These are phyloP conservation scores for Mikania micrantha DNA, from an alignment of 129 eudicot genomes.

Conservation along the genomic window DNA sequence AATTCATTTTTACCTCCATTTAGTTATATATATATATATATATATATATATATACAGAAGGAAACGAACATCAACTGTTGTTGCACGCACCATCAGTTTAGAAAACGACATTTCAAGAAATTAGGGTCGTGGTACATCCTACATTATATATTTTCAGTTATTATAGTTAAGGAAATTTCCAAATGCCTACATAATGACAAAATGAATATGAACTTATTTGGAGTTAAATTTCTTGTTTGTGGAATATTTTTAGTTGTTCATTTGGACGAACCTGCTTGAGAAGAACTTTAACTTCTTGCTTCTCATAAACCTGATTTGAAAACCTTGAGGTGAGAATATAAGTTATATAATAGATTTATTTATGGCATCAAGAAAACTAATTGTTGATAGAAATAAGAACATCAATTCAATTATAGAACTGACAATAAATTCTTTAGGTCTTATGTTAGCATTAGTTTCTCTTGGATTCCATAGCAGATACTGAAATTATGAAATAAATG, in stretches of 20 bases:
- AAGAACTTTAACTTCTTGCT: constrained; percentile 75
- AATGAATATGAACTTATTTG: background rate
- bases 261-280: constrained; percentile 70
- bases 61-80: constrained; percentile 96
- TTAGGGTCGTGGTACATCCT: constrained; percentile 72
- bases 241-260: background rate
- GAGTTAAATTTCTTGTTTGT: background rate
- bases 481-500: background rate
- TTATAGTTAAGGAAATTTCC: background rate
- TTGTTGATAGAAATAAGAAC: background rate
- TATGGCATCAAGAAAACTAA: background rate
- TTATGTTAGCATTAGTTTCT: background rate
- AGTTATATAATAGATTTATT: too few relatives aligned
- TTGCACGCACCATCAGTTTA: constrained; percentile 85
- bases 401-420: background rate
- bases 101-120: constrained; percentile 84
- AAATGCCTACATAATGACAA: background rate
- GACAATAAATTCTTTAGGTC: background rate
- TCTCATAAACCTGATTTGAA: constrained; percentile 65
- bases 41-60: constrained; percentile 71
- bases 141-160: constrained; percentile 10
- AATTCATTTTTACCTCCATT: constrained; percentile 75
- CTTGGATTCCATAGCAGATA: background rate
- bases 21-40: too few relatives aligned
- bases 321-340: constrained; percentile 9